Evolutionary conservation across 1,284 basidiomycete species (phyloP).

Genomic region (Salmacisia buchloeana): DNA sequence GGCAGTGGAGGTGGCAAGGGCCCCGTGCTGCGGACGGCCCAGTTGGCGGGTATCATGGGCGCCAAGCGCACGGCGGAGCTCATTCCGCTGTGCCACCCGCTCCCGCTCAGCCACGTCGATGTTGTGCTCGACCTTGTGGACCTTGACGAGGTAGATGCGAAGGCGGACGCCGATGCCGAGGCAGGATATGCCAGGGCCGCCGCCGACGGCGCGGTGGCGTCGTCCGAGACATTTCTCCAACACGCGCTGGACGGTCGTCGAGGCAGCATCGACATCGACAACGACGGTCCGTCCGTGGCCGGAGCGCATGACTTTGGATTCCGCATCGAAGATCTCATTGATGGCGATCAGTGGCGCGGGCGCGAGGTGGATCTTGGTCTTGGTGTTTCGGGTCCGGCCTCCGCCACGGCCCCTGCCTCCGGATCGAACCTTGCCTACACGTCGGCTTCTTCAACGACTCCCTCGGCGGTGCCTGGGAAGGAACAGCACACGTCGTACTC

Average conservation of each 20-base stretch:
- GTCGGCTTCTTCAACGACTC: too few relatives aligned
- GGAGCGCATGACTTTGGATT: background rate
- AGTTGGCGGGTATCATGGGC: conserved; percentile 77
- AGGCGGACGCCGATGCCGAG: background rate
- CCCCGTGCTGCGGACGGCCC: conserved; percentile 61
- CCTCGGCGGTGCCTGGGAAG: too few relatives aligned
- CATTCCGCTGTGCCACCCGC: conserved; percentile 51
- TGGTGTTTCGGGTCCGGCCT: too few relatives aligned
- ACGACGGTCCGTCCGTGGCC: background rate
- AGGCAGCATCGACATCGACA: background rate
- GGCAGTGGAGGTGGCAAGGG: conserved; percentile 24
- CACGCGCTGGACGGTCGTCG: background rate
- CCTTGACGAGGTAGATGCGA: background rate
- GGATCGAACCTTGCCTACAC: too few relatives aligned
- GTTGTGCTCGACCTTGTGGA: conserved; percentile 57
- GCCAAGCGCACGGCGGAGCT: conserved; percentile 73
- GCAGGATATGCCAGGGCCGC: background rate
- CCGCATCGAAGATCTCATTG: conserved; percentile 4
- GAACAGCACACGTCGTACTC: too few relatives aligned
- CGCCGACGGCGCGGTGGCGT: background rate
- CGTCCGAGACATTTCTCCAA: background rate
- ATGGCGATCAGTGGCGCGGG: background rate
- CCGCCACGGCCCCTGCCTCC: too few relatives aligned
- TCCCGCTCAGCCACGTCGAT: conserved; percentile 65
- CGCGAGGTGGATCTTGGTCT: background rate